Base-by-base conservation (phyloP, 192 early-diverging fungal genomes). In the Linderina pennispora region DNA sequence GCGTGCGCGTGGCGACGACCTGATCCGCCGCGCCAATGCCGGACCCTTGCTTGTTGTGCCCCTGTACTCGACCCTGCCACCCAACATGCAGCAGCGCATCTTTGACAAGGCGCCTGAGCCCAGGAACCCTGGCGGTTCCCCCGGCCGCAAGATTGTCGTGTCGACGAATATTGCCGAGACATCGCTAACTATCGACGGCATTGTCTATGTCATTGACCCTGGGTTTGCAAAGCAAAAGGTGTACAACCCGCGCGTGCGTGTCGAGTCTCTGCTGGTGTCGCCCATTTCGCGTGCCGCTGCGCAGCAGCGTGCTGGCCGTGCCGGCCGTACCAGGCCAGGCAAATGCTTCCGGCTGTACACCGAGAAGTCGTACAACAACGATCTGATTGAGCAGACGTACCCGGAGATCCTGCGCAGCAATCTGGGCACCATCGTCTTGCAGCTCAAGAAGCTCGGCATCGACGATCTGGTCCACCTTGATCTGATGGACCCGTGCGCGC, bases 191-290 rank as follows among this genome's bases (percentile, higher is more conserved):
- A 98, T 99, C 38, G 95, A 98, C 62, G 95, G 94, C 53, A 95
- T 99, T 44, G 94, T 97, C 9, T 98, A 98, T 65, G 97, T 98
- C 28, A 87, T 99, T 47, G 97, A 98, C 54, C 92, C 92, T 34
- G 97, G 95, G 8, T 97, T 99, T 54, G 83, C 93, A n/a, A 99
- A 99, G 55, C 95, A 98, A 69, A 98, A 97, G 66, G 92, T 97
- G 19, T 99, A 96, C 71, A 94, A 99, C 62, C 95, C 97, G 23
- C 86, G 96, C 43, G 89, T 96, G 43, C 81, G 94, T 43, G 92
- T 98, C 37, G 97, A 98, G 62, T 90, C 87, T 18, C 79, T 99
- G 43, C 71, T 97, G 44, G 94, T 98, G 11, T 87, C 83, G 20
- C 95, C 97, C 8, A 97, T 98, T 44, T 90, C 86, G 47, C 89